Base-by-base conservation (phyloP, 441 rosid species). In the Gossypium aridum region DNA sequence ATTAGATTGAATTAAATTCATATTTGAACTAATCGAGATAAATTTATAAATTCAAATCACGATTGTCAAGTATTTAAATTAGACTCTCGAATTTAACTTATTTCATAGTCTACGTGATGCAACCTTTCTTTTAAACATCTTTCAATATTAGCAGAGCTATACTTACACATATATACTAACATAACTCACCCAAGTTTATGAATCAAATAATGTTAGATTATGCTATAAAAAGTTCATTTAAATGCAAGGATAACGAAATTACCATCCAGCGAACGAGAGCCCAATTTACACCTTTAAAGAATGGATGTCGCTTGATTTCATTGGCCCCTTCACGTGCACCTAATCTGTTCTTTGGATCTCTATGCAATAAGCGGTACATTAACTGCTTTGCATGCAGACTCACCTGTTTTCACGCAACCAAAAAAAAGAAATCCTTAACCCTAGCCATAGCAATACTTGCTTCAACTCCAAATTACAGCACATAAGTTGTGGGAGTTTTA, bases 201-300 rank as follows among this genome's bases (percentile, higher is more conserved):
- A 37, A 37, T 37, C 43, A 7, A 37, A 37, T 37, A 37, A 37
- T 37, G 43, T 37, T 34, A 37, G 43, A 37, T 37, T 37, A 37
- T 37, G 43, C 43, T 37, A 37, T 37, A 37, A 37, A 34, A 37
- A 37, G 43, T 37, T 37, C 43, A 37, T 37, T 37, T 7, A 37
- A 37, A 1, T 7, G 60, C 16, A 68, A 72, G 56, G 69, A 54
- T 22, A 53, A 53, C 3, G n/a, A 10, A 64, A 13, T 83, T 89
- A 95, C 99, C 91, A 77, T 82, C 91, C 91, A 87, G n/a, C 99
- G 98, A 73, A 95, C 84, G 10, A 95, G 80, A 74, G 99, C 95
- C 97, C 98, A 95, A 43, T 90, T 91, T 76, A 90, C 66, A 39
- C 92, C 95, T 45, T 80, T 91, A 83, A 93, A 95, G 86, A 88